A percentile compares a stretch with the other conserved stretches of the same genome.
Evolutionary conservation across 768 basidiomycete species (phyloP).

Genomic region (Podaxis carcinomalis): DNA sequence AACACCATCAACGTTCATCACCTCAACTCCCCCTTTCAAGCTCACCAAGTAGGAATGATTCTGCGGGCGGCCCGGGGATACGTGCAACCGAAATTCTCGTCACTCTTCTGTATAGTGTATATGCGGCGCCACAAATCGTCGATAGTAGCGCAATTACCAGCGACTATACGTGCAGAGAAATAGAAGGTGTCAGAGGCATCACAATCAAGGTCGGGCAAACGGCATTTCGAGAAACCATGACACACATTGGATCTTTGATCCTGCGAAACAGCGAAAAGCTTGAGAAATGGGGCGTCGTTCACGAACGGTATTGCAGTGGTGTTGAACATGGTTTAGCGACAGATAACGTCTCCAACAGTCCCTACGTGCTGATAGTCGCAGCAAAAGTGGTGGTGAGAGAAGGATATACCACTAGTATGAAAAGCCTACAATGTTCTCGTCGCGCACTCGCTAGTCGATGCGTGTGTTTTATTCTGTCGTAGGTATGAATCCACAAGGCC

Average conservation of each 20-base stretch:
- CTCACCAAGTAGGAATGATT: conserved; percentile 46
- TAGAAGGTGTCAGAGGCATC: background rate
- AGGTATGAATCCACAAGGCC: background rate
- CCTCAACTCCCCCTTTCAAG: background rate
- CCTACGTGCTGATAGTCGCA: background rate
- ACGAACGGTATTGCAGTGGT: background rate
- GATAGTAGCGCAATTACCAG: conserved; percentile 13
- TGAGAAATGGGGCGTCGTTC: background rate
- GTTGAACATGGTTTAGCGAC: background rate
- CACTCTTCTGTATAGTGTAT: conserved; percentile 28
- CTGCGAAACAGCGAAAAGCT: background rate
- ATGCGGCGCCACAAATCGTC: conserved; percentile 17
- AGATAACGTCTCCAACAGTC: background rate
- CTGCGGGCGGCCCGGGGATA: conserved; percentile 44
- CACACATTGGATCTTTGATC: conserved; percentile 5
- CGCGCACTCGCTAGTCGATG: background rate
- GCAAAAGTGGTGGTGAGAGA: background rate
- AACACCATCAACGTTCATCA: background rate
- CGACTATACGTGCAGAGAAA: conserved; percentile 8
- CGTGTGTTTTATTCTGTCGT: background rate
- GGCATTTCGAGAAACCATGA: background rate
- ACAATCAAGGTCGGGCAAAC: background rate
- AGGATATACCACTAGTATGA: background rate
- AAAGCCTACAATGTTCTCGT: background rate
- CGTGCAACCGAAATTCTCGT: conserved; percentile 38